Percentiles rank a stretch among this genome's conserved stretches.
These are phyloP conservation scores for Volvariella surrecta DNA, from an alignment of 1,284 basidiomycete genomes.

Conservation along the genomic window DNA sequence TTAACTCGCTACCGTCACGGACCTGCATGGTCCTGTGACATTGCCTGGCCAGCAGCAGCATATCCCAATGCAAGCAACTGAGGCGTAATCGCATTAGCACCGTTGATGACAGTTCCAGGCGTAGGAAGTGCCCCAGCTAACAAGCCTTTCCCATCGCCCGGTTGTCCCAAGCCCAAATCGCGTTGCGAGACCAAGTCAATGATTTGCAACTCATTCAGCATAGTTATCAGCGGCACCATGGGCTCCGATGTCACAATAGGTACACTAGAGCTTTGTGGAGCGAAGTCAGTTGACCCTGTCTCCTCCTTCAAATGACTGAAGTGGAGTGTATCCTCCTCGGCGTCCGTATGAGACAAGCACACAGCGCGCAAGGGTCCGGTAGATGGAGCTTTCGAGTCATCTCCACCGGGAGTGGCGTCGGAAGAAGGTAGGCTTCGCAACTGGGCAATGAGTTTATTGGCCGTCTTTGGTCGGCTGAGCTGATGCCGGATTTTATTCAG, in stretches of 20 bases:
- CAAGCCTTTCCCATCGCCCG: slow-evolving; percentile 37
- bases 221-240: slow-evolving; percentile 36
- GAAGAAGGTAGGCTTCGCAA: slow-evolving; percentile 43
- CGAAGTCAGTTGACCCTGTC: slow-evolving; percentile 4
- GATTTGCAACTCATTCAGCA: slow-evolving; percentile 50
- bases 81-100: slow-evolving; percentile 62
- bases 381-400: slow-evolving; percentile 15
- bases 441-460: slow-evolving; percentile 61
- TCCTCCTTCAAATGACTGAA: slow-evolving; percentile 33
- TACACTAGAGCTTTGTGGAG: slow-evolving; percentile 12
- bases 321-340: slow-evolving; percentile 45
- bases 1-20: slow-evolving; percentile 9
- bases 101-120: slow-evolving; percentile 58
- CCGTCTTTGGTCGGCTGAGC: slow-evolving; percentile 55
- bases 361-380: slow-evolving; percentile 65
- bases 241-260: slow-evolving; percentile 39
- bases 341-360: slow-evolving; percentile 54
- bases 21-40: slow-evolving; percentile 64
- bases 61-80: slow-evolving; percentile 70
- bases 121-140: slow-evolving; percentile 68
- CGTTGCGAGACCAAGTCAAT: slow-evolving; percentile 46
- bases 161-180: slow-evolving; percentile 50
- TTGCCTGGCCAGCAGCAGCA: slow-evolving; percentile 50
- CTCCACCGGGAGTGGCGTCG: slow-evolving; percentile 19
- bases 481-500: slow-evolving; percentile 64